Conservation (phyloP, 1,284 basidiomycete genomes). For the Tremellales sp. region DNA sequence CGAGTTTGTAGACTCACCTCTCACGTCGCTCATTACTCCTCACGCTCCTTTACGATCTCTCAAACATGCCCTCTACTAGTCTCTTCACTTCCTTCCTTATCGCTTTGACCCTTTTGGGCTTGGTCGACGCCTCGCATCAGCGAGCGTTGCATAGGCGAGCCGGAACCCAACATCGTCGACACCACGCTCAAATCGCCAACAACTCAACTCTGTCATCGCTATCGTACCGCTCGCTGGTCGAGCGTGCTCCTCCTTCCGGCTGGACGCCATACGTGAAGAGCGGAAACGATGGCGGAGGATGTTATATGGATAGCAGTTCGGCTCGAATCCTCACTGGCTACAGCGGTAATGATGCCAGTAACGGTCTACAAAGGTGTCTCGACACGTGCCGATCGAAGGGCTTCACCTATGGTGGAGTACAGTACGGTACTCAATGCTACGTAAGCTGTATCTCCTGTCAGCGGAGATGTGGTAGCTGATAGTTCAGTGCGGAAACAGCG, state of each 20-base stretch:
- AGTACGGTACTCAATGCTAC: constrained; percentile 1
- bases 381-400: constrained; percentile 12
- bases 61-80: too few species aligned
- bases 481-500: constrained; percentile 3
- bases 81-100: too few species aligned
- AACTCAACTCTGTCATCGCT: too few species aligned
- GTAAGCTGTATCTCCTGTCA: constrained; percentile 1
- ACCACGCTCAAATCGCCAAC: too few species aligned
- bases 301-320: constrained; percentile 6
- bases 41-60: too few species aligned
- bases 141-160: too few species aligned
- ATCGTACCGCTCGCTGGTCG: background rate
- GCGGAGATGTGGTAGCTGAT: background rate
- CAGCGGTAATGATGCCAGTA: constrained; percentile 1
- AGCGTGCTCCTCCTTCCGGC: background rate
- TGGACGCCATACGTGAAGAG: constrained; percentile 4
- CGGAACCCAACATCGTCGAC: too few species aligned
- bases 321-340: constrained; percentile 1
- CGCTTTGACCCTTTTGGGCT: too few species aligned
- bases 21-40: too few species aligned
- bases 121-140: too few species aligned
- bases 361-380: constrained; percentile 7
- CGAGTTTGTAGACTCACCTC: too few species aligned
- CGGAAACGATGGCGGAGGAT: constrained; percentile 11
- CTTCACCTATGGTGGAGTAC: constrained; percentile 12